Base-by-base conservation (phyloP, 345 rosid species). In the Leavenworthia alabamica region DNA sequence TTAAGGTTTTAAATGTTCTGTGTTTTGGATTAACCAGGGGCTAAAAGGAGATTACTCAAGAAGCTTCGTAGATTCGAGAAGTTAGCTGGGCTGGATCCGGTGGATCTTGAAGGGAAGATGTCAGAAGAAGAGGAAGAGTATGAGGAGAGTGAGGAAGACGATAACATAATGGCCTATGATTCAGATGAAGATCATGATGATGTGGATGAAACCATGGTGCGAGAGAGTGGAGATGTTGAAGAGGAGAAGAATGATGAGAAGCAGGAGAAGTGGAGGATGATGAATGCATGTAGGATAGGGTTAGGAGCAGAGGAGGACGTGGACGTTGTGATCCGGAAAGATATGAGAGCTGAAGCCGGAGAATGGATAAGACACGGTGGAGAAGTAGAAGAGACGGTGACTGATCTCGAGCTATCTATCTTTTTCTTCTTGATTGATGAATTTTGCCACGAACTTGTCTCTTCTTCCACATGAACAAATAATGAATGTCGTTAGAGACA, bases 11-110 rank as follows among this genome's bases (percentile, higher is more conserved):
- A 24, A 41, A 13, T 23, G 40, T 48, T 46, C 31, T n/a, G n/a
- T 62, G n/a, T 37, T 43, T 61, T n/a, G 53, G 70, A 57, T 27
- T 57, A 33, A 63, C 24, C 80, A 93, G 99, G 82, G 63, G 79
- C 90, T 16, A 83, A 86, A 74, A 81, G 81, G 62, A 76, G 85
- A 60, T 73, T 93, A 28, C 66, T 89, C 45, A 80, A 71, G 44
- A 93, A 85, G 76, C 96, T 89, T 39, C 70, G 85, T 11, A 82
- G 84, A 59, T 85, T 93, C 4, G 96, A 93, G 79, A 86, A 75
- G 71, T 71, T 93, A n/a, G 95, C 94, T 0, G 84, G 80, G 66
- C 68, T 93, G 63, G 99, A 92, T 67, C 96, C 96, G 0, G 47
- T 83, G 28, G 95, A 85, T 24, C 91, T 89, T 0, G 97, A 89